Evolutionary conservation across 805 yeast genomes (phyloP), one percentile per base, ranked within the genome.

Genomic region (Candida maesae): DNA sequence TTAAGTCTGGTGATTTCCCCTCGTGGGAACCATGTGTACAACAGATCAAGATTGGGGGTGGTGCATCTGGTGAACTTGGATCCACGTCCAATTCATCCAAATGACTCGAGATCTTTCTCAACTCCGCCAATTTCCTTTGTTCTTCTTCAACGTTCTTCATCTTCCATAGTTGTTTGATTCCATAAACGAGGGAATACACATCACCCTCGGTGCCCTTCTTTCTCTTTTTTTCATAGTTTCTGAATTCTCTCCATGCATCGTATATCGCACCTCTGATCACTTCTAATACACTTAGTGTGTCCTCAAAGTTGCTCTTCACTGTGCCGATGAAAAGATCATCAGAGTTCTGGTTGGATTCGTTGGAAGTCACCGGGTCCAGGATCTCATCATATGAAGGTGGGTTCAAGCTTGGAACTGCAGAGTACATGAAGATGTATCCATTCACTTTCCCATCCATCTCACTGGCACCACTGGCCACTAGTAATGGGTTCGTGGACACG

Each of bases 401-500:
- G 23, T 58, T 67, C 24, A 66, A 51, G 17, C 75, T 69, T 1
- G 95, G 93, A 3, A 84, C 74, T 3, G 86, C 81, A 41, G 81
- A 74, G 58, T 83, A 84, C 35, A 81, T 78, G 27, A 82, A 68
- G 32, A 82, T 66, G 57, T 84, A 84, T 1, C 90, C 91, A 56
- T 82, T 83, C n/a, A 84, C 73, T 24, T 76, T 69, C 5, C 89
- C 90, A 55, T 84, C 83, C 50, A 84, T 60, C 45, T 83, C 91
- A 32, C 86, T 75, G 5, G 89, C 85, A 2, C 93, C 93, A 28
- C 87, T 79, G 5, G 88, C 91, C 3, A 81, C 85, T 11, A 84
- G 59, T 41, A 84, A 58, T 3, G 90, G 84, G 38, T 78, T 79
- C 6, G 87, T 80, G 11, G 76, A 70, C 0, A 78, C 84, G 4